Evolutionary conservation across 2,329 filamentous ascomycete species (phyloP).

Genomic region (Colletotrichum kahawae): DNA sequence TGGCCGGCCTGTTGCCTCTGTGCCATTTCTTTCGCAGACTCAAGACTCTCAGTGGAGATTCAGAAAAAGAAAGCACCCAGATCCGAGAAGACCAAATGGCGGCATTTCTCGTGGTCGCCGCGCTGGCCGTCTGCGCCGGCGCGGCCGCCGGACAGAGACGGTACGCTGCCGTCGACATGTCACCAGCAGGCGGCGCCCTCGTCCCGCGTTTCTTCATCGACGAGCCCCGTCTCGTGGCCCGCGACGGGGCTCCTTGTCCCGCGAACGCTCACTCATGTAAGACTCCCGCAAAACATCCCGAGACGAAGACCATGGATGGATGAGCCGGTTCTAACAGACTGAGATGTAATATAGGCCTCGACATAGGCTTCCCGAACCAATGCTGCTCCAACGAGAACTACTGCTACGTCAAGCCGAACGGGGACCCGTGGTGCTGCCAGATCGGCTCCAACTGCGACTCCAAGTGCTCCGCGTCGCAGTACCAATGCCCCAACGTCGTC

Average conservation of each 20-base stretch:
- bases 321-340: background rate
- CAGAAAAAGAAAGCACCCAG: background rate
- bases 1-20: background rate
- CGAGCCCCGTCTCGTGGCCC: conserved; percentile 12
- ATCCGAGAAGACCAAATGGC: background rate
- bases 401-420: conserved; percentile 46
- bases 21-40: background rate
- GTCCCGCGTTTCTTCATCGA: conserved; percentile 21
- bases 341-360: conserved; percentile 40
- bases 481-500: conserved; percentile 36
- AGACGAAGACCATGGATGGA: too few species aligned
- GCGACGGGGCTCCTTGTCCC: conserved; percentile 14
- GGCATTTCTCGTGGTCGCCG: background rate
- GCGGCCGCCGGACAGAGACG: background rate
- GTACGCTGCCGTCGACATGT: conserved; percentile 19
- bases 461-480: conserved; percentile 35
- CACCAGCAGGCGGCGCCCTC: background rate
- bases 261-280: conserved; percentile 18
- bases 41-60: background rate
- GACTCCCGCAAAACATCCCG: too few species aligned
- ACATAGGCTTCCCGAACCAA: conserved; percentile 38
- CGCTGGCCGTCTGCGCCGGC: background rate
- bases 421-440: conserved; percentile 44
- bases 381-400: conserved; percentile 52
- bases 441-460: conserved; percentile 48